Evolutionary conservation across 1,139 yeast species (phyloP).

Genomic region (Saccharomyces hybrid): DNA sequence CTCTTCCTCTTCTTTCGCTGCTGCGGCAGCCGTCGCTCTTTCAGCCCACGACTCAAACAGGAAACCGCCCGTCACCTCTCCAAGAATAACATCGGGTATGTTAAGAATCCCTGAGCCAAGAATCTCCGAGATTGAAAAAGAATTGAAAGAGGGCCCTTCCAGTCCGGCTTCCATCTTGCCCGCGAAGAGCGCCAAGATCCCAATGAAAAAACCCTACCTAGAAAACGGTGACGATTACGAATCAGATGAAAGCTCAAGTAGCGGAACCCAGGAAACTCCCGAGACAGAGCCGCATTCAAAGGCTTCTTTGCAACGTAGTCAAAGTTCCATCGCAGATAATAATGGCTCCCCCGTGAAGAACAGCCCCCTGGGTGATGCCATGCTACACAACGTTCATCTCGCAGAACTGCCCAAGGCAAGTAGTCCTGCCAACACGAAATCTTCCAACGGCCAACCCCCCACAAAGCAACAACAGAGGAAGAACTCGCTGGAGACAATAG

Average conservation of each 20-base stretch:
- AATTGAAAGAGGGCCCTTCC: slow-evolving; percentile 30
- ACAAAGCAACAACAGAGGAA: slow-evolving; percentile 9
- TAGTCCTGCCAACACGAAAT: slow-evolving; percentile 7
- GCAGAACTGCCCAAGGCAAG: slow-evolving; percentile 25
- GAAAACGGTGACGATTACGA: slow-evolving; percentile 14
- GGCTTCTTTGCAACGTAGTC: slow-evolving; percentile 12
- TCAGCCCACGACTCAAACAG: neutral
- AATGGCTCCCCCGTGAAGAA: slow-evolving; percentile 29
- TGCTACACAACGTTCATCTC: slow-evolving; percentile 18
- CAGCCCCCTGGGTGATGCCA: slow-evolving; percentile 14
- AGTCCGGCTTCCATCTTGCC: slow-evolving; percentile 31
- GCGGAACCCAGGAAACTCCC: neutral
- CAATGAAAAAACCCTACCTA: slow-evolving; percentile 30
- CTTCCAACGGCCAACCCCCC: slow-evolving; percentile 1
- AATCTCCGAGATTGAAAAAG: slow-evolving; percentile 35
- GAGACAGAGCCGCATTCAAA: slow-evolving; percentile 8
- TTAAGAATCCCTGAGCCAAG: slow-evolving; percentile 39
- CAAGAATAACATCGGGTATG: slow-evolving; percentile 65
- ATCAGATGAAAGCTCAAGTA: slow-evolving; percentile 6
- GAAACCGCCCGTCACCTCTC: slow-evolving; percentile 12
- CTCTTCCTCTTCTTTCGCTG: slow-evolving; percentile 9
- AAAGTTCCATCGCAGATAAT: slow-evolving; percentile 29
- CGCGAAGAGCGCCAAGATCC: slow-evolving; percentile 28
- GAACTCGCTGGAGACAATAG: slow-evolving; percentile 18
- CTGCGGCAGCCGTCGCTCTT: neutral